These are phyloP conservation scores for Fusarium bactridioides DNA, from an alignment of 2,329 filamentous ascomycete genomes.

Conservation along the genomic window DNA sequence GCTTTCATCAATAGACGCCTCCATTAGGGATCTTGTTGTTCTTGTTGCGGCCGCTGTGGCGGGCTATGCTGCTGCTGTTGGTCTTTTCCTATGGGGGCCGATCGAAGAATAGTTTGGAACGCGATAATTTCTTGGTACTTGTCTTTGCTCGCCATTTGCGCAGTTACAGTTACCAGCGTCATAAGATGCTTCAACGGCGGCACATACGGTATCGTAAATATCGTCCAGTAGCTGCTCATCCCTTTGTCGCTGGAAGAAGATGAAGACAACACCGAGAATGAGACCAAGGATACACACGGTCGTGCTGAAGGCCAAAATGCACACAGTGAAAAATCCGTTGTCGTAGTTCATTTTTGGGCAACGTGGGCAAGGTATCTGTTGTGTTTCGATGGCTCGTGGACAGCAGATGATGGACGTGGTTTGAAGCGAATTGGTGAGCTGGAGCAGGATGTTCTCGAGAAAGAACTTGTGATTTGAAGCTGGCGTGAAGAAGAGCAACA, in stretches of 20 bases:
- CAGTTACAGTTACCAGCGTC: background rate
- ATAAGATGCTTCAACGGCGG: background rate
- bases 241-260: background rate
- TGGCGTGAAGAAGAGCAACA: too few relatives aligned
- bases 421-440: background rate
- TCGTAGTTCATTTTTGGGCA: background rate
- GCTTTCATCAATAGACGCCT: background rate
- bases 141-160: background rate
- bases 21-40: background rate
- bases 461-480: background rate
- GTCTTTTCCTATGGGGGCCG: background rate
- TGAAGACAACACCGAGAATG: background rate
- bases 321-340: background rate
- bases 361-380: background rate
- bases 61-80: background rate
- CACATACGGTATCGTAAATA: background rate
- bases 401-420: background rate
- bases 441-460: background rate
- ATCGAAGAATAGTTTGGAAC: background rate
- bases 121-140: background rate
- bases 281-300: background rate
- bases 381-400: background rate
- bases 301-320: background rate
- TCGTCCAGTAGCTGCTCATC: background rate
- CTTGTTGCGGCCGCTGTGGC: background rate